Evolutionary conservation across 179 eudicot genomes (phyloP).

Genomic region (Actinidia chinensis): DNA sequence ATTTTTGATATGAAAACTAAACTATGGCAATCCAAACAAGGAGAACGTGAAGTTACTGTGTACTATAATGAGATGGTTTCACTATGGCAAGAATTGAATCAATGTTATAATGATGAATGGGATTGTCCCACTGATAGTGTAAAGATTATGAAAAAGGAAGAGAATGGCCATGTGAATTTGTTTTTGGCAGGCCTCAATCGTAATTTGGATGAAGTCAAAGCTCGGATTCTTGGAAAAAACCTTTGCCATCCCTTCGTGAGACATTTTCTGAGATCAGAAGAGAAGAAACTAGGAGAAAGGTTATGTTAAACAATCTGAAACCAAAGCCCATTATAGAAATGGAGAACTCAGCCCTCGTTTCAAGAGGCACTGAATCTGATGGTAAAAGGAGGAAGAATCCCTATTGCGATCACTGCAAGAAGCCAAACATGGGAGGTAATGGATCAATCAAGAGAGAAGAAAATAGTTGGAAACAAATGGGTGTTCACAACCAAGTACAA

Average conservation of each 20-base stretch:
- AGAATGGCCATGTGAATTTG: not conserved
- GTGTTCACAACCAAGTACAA: no score
- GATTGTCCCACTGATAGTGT: not conserved
- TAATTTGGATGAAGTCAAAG: not conserved
- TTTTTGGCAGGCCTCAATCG: not conserved
- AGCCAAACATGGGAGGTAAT: no score
- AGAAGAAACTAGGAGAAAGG: not conserved
- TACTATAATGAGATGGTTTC: not conserved
- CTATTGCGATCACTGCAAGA: no score
- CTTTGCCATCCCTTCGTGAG: not conserved
- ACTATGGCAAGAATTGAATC: slow-evolving; percentile 4
- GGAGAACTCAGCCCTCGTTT: not conserved
- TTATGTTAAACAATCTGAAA: not conserved
- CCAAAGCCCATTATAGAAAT: no score
- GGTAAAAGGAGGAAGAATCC: not conserved
- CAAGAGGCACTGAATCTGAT: not conserved
- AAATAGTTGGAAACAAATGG: no score
- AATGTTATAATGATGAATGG: not conserved
- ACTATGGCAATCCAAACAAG: not conserved
- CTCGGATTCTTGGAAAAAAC: not conserved
- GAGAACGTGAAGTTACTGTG: not conserved
- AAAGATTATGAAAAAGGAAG: not conserved
- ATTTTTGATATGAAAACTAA: not conserved
- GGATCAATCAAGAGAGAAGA: no score
- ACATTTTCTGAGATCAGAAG: not conserved